Percentiles rank a stretch among this genome's conserved stretches.
Conservation (phyloP, 2,329 filamentous ascomycete species). For the Microthyrium microscopicum region DNA sequence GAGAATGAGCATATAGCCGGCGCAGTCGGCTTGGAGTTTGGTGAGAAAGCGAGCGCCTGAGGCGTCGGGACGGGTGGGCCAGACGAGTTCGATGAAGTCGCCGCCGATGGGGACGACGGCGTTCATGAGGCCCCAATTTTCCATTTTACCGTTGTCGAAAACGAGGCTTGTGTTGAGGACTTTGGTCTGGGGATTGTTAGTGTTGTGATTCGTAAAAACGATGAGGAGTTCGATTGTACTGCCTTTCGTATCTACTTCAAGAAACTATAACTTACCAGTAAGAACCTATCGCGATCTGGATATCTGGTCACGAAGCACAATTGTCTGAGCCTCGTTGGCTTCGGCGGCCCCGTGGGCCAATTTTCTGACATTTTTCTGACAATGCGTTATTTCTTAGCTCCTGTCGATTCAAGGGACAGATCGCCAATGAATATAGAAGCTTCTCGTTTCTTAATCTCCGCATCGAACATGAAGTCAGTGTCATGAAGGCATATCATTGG, state of each 20-base stretch:
- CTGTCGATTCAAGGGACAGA: too few species aligned
- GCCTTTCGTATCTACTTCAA: background rate
- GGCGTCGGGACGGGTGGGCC: constrained; percentile 21
- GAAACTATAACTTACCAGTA: constrained; percentile 7
- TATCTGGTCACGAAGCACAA: constrained; percentile 19
- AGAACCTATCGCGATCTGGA: constrained; percentile 11
- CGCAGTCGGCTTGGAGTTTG: constrained; percentile 26
- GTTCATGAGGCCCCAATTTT: constrained; percentile 25
- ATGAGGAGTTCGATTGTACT: background rate
- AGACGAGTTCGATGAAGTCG: constrained; percentile 23
- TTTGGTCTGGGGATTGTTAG: constrained; percentile 13
- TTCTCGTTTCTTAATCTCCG: too few species aligned
- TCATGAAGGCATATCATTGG: too few species aligned
- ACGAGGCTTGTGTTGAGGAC: constrained; percentile 25
- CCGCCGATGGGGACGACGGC: constrained; percentile 26
- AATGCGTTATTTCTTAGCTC: background rate
- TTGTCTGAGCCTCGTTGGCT: constrained; percentile 19
- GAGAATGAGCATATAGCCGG: constrained; percentile 34
- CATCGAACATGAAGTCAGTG: too few species aligned
- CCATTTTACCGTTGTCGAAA: constrained; percentile 22
- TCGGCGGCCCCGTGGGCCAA: constrained; percentile 10
- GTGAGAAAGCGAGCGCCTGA: constrained; percentile 25
- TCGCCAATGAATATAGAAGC: too few species aligned
- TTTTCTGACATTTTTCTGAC: background rate
- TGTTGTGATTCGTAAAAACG: background rate